phyloP scores from a whole-genome alignment of 228 moss, liverwort and hornwort genomes.

The Sphagnum fallax region DNA sequence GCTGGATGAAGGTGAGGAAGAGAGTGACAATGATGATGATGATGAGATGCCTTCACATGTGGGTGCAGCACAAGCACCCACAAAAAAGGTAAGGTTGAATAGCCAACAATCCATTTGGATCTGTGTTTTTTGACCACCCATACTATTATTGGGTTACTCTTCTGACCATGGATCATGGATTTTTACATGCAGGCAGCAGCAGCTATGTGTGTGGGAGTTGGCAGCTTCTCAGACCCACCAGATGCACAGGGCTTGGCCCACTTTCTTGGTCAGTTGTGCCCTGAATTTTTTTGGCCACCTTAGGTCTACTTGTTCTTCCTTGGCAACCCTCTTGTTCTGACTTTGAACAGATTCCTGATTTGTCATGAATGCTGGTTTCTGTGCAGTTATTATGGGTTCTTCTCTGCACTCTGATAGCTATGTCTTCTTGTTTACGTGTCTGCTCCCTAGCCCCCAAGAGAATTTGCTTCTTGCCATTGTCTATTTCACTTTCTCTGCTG shows the following conservation, averaged over 20 bases:
- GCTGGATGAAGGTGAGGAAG: slow-evolving; percentile 18
- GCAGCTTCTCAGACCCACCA: slow-evolving; percentile 80
- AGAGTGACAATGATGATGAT: slow-evolving; percentile 16
- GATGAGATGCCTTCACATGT: slow-evolving; percentile 24
- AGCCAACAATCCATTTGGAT: slow-evolving; percentile 4
- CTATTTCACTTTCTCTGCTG: too few species aligned
- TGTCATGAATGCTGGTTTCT: too few species aligned
- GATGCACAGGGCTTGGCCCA: slow-evolving; percentile 92
- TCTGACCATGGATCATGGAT: too few species aligned
- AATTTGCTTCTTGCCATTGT: too few species aligned
- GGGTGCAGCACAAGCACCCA: slow-evolving; percentile 36
- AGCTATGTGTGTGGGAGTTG: slow-evolving; percentile 93
- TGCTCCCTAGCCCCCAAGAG: too few species aligned
- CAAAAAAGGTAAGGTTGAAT: slow-evolving; percentile 32
- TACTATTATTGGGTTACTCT: too few species aligned
- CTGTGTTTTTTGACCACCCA: background rate
- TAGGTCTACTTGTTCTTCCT: background rate
- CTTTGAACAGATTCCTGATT: too few species aligned
- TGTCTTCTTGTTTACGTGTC: too few species aligned
- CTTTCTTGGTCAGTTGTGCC: slow-evolving; percentile 58
- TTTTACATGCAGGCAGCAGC: slow-evolving; percentile 64
- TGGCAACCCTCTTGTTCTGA: background rate
- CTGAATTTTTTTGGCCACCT: background rate
- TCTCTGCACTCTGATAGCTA: too few species aligned
- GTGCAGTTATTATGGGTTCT: too few species aligned